These are phyloP conservation scores for Tetrapyrgos nigripes DNA, from an alignment of 1,284 basidiomycete species.

Conservation along the genomic window DNA sequence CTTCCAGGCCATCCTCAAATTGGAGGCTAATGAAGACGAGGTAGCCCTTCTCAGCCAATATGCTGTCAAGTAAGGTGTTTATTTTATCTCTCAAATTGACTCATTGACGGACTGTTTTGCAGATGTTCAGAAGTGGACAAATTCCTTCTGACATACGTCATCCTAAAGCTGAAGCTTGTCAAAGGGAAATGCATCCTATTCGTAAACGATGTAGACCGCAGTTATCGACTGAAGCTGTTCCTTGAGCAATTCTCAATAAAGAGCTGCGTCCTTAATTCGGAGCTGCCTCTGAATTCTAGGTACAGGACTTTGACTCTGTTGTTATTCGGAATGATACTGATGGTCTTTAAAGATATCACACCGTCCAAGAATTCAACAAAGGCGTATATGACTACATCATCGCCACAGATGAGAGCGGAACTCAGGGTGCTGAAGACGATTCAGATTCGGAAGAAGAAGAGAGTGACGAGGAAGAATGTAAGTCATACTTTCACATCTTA, in stretches of 20 bases:
- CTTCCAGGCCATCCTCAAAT: conserved; percentile 78
- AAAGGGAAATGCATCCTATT: conserved; percentile 97
- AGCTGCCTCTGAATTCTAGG: conserved; percentile 94
- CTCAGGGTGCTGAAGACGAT: conserved; percentile 31
- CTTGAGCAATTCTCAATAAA: conserved; percentile 98
- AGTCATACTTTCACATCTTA: conserved; percentile 22
- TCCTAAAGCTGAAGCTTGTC: conserved; percentile 93
- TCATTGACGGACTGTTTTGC: conserved; percentile 4
- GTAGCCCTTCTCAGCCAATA: conserved; percentile 87
- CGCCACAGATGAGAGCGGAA: conserved; percentile 90
- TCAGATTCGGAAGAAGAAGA: conserved; percentile 43
- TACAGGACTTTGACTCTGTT: conserved; percentile 29
- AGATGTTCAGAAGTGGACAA: conserved; percentile 95
- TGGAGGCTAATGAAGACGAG: conserved; percentile 88
- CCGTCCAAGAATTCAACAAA: conserved; percentile 98
- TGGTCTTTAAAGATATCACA: conserved; percentile 78
- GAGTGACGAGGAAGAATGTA: conserved; percentile 51
- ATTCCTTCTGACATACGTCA: conserved; percentile 93
- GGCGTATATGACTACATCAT: conserved; percentile 99
- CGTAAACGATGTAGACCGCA: conserved; percentile 96
- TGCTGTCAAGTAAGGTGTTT: conserved; percentile 64
- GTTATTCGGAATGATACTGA: conserved; percentile 7
- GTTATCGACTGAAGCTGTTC: conserved; percentile 95
- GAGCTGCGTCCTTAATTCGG: conserved; percentile 95
- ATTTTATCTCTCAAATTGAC: conserved; percentile 1